These are phyloP conservation scores for Fusarium sp. DNA, from an alignment of 2,329 filamentous ascomycete genomes.

Conservation along the genomic window DNA sequence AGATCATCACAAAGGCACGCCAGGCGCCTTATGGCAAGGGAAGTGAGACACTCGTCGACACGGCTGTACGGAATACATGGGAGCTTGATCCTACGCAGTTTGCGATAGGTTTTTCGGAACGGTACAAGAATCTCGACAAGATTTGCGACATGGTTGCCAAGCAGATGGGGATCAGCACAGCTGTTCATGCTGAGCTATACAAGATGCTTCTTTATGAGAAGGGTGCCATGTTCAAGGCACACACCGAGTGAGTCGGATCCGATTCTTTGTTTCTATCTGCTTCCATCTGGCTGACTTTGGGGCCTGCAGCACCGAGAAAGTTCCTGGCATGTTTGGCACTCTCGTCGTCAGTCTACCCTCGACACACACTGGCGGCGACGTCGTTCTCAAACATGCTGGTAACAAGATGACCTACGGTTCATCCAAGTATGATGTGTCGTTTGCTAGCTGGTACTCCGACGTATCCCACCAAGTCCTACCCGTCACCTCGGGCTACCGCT, in stretches of 20 bases:
- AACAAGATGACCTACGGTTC: conserved; percentile 49
- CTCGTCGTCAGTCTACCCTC: conserved; percentile 62
- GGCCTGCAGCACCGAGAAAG: conserved; percentile 55
- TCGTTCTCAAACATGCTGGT: conserved; percentile 54
- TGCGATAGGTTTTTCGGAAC: conserved; percentile 49
- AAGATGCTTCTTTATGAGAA: conserved; percentile 63
- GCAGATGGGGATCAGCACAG: conserved; percentile 48
- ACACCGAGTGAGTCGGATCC: conserved; percentile 54
- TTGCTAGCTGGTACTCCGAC: conserved; percentile 60
- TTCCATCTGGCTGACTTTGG: neutral
- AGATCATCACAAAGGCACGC: conserved; percentile 11
- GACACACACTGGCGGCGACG: conserved; percentile 58
- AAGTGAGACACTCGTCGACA: conserved; percentile 54
- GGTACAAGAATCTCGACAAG: conserved; percentile 43
- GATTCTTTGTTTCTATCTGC: neutral
- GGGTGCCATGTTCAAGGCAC: conserved; percentile 60
- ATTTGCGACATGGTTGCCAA: conserved; percentile 42
- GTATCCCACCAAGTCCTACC: conserved; percentile 63
- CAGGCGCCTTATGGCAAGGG: conserved; percentile 54
- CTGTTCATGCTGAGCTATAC: conserved; percentile 53
- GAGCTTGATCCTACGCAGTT: conserved; percentile 56
- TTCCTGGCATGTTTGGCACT: conserved; percentile 61
- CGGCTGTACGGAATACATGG: conserved; percentile 55
- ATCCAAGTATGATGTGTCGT: conserved; percentile 35
- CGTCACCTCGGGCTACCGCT: conserved; percentile 59